These are phyloP conservation scores for Termitomyces bulborhizus DNA, from an alignment of 768 basidiomycete species.

Conservation along the genomic window DNA sequence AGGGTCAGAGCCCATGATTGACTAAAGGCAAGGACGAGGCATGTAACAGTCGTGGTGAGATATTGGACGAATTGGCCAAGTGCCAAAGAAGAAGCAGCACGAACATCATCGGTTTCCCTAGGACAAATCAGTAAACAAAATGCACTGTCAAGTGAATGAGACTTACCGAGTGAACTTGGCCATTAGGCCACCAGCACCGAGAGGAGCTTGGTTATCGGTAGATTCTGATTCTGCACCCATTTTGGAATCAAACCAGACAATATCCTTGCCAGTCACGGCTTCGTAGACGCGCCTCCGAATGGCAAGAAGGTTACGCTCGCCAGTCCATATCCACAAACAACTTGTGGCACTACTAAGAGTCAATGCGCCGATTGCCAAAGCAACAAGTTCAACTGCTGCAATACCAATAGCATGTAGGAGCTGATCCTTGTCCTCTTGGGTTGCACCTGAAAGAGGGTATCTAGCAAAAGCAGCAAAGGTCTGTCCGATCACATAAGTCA, in stretches of 20 bases:
- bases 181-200: constrained; percentile 89
- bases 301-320: constrained; percentile 70
- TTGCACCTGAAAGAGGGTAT: constrained; percentile 28
- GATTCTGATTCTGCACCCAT: constrained; percentile 50
- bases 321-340: constrained; percentile 81
- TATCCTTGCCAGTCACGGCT: constrained; percentile 60
- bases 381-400: constrained; percentile 61
- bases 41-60: constrained; percentile 70
- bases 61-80: constrained; percentile 77
- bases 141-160: not conserved
- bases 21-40: constrained; percentile 75
- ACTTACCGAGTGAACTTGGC: constrained; percentile 79
- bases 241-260: constrained; percentile 89
- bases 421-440: constrained; percentile 35
- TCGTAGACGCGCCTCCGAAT: constrained; percentile 65
- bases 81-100: constrained; percentile 76
- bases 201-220: constrained; percentile 38
- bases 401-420: constrained; percentile 54
- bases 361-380: constrained; percentile 59
- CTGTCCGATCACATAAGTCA: constrained; percentile 78
- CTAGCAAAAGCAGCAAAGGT: constrained; percentile 73
- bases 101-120: constrained; percentile 94
- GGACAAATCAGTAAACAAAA: not conserved
- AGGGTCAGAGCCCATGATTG: constrained; percentile 82
- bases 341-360: constrained; percentile 70